Percentiles rank a stretch among this genome's conserved stretches.
Evolutionary conservation across 768 basidiomycete species (phyloP).

Genomic region (Coprinopsis strossmayeri): DNA sequence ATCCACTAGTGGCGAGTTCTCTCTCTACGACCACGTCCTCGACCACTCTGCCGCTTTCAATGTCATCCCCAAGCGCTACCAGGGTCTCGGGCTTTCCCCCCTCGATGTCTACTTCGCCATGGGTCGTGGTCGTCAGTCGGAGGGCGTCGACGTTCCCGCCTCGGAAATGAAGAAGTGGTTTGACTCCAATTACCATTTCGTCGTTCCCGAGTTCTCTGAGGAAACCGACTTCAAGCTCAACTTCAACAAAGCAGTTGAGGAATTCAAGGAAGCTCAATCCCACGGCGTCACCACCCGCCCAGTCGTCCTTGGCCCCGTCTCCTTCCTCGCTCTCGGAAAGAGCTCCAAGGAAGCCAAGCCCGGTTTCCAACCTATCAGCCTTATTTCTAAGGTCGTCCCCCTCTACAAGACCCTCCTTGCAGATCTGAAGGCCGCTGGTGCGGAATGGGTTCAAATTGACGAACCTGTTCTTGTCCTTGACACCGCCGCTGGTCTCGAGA

Average conservation of each 20-base stretch:
- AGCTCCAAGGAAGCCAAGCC: slow-evolving; percentile 74
- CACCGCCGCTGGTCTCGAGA: slow-evolving; percentile 65
- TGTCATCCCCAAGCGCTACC: slow-evolving; percentile 92
- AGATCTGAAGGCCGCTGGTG: slow-evolving; percentile 90
- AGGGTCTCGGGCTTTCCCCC: slow-evolving; percentile 74
- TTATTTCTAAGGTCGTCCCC: slow-evolving; percentile 84
- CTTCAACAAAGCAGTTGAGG: slow-evolving; percentile 91
- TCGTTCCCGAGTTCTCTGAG: slow-evolving; percentile 93
- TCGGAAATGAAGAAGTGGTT: slow-evolving; percentile 99
- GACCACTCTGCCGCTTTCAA: slow-evolving; percentile 97
- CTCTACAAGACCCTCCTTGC: slow-evolving; percentile 86
- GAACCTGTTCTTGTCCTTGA: slow-evolving; percentile 97
- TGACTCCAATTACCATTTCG: slow-evolving; percentile 98
- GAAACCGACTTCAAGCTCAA: slow-evolving; percentile 89
- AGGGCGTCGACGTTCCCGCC: slow-evolving; percentile 92
- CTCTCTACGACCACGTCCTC: slow-evolving; percentile 97
- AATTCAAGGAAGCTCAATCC: slow-evolving; percentile 91
- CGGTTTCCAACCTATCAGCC: slow-evolving; percentile 85
- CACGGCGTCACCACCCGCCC: slow-evolving; percentile 89
- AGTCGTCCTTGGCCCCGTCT: slow-evolving; percentile 91
- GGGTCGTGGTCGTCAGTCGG: slow-evolving; percentile 96
- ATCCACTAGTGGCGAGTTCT: slow-evolving; percentile 83
- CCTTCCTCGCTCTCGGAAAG: slow-evolving; percentile 93
- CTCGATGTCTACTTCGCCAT: slow-evolving; percentile 98
- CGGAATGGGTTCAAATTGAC: slow-evolving; percentile 92